Base-by-base conservation (phyloP, 495 filamentous ascomycete species). In the Neurospora intermedia region DNA sequence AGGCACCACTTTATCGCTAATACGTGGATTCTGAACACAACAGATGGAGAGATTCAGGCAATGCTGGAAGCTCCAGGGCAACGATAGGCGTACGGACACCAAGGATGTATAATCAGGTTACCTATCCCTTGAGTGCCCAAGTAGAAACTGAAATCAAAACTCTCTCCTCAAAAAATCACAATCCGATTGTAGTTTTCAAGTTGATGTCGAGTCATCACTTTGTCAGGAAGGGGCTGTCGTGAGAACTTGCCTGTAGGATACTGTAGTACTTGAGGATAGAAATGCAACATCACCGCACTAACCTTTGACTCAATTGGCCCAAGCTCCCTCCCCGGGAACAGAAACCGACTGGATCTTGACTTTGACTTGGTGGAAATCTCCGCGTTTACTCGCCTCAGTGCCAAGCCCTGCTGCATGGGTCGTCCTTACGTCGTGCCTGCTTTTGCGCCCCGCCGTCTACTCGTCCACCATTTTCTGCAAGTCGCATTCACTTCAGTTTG, bases 11-110 rank as follows among this genome's bases (percentile, higher is more conserved):
- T 71, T 71, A 75, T 79, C 76, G 62, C 59, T 76, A 54, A 31
- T 40, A 75, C 71, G 69, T 20, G 54, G 69, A 43, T 31, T 6
- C 0, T 6, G 4, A 38, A 38, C 35, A 38, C 35, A 6, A 31
- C 75, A 99, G 96, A 96, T 99, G 93, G 92, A 97, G 80, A 87
- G 87, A 10, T 99, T 99, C 80, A 89, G 89, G 76, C 87, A 91
- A 76, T 99, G 96, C 81, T 99, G 96, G 96, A 97, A 97, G 81
- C 87, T 84, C 73, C 91, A 97, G 74, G 91, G 94, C 69, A 99
- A 99, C 81, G 89, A 94, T 77, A 83, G 90, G 80, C 89, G 96
- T 78, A 97, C 94, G 0, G 85, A 86, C 76, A 90, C 86, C 40
- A 93, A 94, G 78, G 89, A 96, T 80, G 84, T 81, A 48, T 87